Conservation (phyloP, 441 rosid species). For the Sinapis alba region DNA sequence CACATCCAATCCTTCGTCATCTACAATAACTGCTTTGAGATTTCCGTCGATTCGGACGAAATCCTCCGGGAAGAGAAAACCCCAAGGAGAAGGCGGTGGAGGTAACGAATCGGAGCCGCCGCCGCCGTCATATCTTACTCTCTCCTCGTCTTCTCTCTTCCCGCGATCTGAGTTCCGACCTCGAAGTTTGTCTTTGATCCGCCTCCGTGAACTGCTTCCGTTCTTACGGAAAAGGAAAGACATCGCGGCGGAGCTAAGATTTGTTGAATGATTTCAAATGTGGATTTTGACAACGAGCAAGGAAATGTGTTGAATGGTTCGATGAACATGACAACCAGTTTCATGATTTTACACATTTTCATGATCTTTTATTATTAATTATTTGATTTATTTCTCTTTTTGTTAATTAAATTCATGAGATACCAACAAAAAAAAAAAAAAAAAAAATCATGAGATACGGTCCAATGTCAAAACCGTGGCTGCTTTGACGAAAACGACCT, state of each 20-base stretch:
- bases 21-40: conserved; percentile 65
- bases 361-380: not conserved
- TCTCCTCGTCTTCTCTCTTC: conserved; percentile 13
- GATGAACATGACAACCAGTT: conserved; percentile 40
- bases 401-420: not conserved
- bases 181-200: conserved; percentile 38
- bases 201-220: conserved; percentile 39
- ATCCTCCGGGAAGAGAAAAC: conserved; percentile 37
- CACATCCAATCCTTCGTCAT: conserved; percentile 86
- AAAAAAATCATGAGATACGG: not conserved
- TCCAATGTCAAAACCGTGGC: conserved; percentile 21
- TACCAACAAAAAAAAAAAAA: not conserved
- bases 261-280: not conserved
- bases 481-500: conserved; percentile 24
- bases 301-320: conserved; percentile 21
- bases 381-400: not conserved
- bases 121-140: conserved; percentile 1
- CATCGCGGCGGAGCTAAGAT: conserved; percentile 26
- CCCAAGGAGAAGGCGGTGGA: conserved; percentile 42
- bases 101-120: conserved; percentile 32
- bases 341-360: conserved; percentile 24
- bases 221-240: conserved; percentile 39
- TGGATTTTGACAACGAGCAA: conserved; percentile 12
- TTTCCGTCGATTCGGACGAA: conserved; percentile 49
- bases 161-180: conserved; percentile 30